Conservation (phyloP, 345 rosid genomes). For the Populus nigra region DNA sequence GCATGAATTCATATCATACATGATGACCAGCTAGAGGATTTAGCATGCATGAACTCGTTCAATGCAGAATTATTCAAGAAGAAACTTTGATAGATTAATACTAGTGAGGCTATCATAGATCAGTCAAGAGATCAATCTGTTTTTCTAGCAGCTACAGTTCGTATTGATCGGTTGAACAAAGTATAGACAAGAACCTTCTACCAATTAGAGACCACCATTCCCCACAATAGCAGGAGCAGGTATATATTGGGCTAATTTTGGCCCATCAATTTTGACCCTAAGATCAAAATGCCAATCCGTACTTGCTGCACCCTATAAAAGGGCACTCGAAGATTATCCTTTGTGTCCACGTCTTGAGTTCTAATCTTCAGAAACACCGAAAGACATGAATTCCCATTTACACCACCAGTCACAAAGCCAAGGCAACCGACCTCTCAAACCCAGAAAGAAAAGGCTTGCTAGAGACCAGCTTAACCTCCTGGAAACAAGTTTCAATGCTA, state of each 20-base stretch:
- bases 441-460: constrained; percentile 12
- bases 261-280: background rate
- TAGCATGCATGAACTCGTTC: background rate
- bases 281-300: too few species aligned
- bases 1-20: background rate
- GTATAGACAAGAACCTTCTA: background rate
- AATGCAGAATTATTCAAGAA: background rate
- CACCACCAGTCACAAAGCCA: background rate
- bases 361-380: background rate
- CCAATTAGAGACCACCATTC: background rate
- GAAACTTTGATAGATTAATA: background rate
- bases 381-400: background rate
- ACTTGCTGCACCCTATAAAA: background rate
- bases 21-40: too few species aligned
- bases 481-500: constrained; percentile 42
- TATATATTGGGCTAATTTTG: too few species aligned
- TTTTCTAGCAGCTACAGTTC: background rate
- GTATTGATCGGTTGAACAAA: background rate
- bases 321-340: background rate
- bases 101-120: background rate
- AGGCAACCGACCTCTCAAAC: background rate
- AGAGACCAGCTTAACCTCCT: constrained; percentile 12
- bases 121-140: background rate
- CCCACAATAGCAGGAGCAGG: background rate
- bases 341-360: background rate